These are phyloP conservation scores for Auxenochlorella protothecoides DNA, from an alignment of 139 green algal species.

Conservation along the genomic window DNA sequence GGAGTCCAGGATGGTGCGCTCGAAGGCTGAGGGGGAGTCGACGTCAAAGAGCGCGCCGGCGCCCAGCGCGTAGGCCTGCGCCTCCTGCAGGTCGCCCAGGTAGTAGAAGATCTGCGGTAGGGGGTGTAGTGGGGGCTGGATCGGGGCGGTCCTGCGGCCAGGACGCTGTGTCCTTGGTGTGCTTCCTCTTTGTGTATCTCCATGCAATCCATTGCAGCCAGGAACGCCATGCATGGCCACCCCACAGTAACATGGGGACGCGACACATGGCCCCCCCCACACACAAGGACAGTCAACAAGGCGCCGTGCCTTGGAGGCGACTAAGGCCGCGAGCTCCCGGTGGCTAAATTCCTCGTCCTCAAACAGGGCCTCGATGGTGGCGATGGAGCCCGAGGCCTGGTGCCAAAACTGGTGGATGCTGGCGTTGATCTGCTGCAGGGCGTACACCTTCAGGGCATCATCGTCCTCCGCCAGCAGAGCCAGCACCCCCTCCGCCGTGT, in stretches of 20 bases:
- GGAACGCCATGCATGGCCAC: no score
- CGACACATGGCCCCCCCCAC: no score
- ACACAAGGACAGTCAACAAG: neutral
- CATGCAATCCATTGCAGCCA: no score
- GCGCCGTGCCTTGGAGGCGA: slow-evolving; percentile 87
- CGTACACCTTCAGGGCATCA: slow-evolving; percentile 63
- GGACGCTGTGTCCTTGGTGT: no score
- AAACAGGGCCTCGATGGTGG: slow-evolving; percentile 80
- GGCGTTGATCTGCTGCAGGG: slow-evolving; percentile 60
- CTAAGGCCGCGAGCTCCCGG: slow-evolving; percentile 82
- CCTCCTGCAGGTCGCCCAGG: slow-evolving; percentile 91
- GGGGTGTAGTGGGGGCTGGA: neutral
- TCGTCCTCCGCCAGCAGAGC: slow-evolving; percentile 82
- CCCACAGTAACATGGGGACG: no score
- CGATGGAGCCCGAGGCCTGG: slow-evolving; percentile 79
- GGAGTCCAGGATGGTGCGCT: slow-evolving; percentile 86
- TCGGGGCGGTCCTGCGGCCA: no score
- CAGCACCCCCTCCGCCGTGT: slow-evolving; percentile 61
- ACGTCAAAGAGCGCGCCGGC: slow-evolving; percentile 91
- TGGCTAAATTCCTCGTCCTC: slow-evolving; percentile 91
- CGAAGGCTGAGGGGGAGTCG: slow-evolving; percentile 79
- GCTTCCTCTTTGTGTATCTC: no score
- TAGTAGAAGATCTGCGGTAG: slow-evolving; percentile 94
- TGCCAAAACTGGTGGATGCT: slow-evolving; percentile 78
- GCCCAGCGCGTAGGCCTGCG: slow-evolving; percentile 86